Evolutionary conservation across 306 rosid genomes (phyloP).

Genomic region (Crotalaria pallida): DNA sequence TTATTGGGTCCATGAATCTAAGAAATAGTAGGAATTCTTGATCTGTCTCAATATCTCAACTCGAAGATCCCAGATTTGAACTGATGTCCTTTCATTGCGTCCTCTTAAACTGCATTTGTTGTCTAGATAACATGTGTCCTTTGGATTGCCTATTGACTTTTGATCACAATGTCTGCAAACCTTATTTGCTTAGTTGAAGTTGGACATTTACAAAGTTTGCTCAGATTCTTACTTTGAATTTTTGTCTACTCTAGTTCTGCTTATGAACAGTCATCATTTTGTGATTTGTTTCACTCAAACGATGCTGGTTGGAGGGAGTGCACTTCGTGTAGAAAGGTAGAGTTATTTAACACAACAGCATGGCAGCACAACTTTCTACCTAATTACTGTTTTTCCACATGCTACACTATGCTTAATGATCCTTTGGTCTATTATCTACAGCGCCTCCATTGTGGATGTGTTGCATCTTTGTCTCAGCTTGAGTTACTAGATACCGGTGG

Average conservation of each 20-base stretch:
- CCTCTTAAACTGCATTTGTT: no score
- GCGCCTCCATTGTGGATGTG: conserved; percentile 95
- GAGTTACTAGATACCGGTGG: conserved; percentile 87
- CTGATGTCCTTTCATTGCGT: no score
- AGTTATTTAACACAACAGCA: not conserved
- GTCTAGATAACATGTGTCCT: not conserved
- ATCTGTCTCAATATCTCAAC: no score
- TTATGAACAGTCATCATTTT: conserved; percentile 71
- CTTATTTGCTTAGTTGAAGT: not conserved
- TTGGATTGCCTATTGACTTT: conserved; percentile 1
- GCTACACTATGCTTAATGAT: not conserved
- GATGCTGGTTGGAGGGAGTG: conserved; percentile 99
- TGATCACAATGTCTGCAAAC: not conserved
- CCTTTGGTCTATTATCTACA: conserved; percentile 30
- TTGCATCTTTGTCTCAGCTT: conserved; percentile 64
- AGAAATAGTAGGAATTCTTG: no score
- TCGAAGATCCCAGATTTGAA: no score
- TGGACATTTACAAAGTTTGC: not conserved
- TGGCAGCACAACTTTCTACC: not conserved
- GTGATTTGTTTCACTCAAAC: conserved; percentile 66
- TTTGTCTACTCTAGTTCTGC: conserved; percentile 54
- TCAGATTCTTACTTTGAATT: conserved; percentile 14
- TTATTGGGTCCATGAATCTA: no score
- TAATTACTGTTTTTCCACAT: not conserved
- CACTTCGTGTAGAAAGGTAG: conserved; percentile 76